Evolutionary conservation across 2,329 filamentous ascomycete species (phyloP).

Genomic region (Paramyrothecium roridum): DNA sequence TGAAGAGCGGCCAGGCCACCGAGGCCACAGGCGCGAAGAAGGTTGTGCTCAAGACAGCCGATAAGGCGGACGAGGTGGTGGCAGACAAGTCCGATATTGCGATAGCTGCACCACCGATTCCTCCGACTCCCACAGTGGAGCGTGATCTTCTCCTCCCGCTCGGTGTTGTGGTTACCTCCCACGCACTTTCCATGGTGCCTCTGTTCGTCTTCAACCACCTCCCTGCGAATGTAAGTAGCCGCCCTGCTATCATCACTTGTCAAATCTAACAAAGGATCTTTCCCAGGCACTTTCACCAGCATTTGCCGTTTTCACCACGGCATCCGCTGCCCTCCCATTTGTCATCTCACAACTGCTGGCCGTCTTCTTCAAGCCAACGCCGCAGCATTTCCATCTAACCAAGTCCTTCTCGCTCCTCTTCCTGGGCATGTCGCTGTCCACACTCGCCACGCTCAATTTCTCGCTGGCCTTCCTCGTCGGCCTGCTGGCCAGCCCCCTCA

Average conservation of each 20-base stretch:
- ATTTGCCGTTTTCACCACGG: slow-evolving; percentile 55
- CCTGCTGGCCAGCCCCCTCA: slow-evolving; percentile 71
- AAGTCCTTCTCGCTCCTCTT: slow-evolving; percentile 92
- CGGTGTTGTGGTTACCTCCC: slow-evolving; percentile 66
- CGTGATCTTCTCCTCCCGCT: slow-evolving; percentile 71
- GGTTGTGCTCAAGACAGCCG: slow-evolving; percentile 9
- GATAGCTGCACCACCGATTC: slow-evolving; percentile 5
- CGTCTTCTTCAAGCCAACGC: slow-evolving; percentile 48
- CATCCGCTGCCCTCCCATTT: slow-evolving; percentile 56
- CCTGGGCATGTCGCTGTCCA: slow-evolving; percentile 86
- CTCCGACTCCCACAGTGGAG: slow-evolving; percentile 38
- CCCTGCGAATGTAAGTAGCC: slow-evolving; percentile 56
- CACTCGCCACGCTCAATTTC: slow-evolving; percentile 94
- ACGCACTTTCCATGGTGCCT: slow-evolving; percentile 76
- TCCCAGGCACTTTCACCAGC: slow-evolving; percentile 53
- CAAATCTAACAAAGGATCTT: background rate
- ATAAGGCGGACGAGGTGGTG: slow-evolving; percentile 6
- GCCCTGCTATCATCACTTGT: background rate
- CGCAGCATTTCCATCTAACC: slow-evolving; percentile 72
- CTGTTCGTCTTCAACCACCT: slow-evolving; percentile 84
- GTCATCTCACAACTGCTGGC: slow-evolving; percentile 54
- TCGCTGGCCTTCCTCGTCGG: slow-evolving; percentile 84
- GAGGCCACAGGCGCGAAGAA: slow-evolving; percentile 10
- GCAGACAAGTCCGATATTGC: slow-evolving; percentile 26
- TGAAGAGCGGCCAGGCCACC: slow-evolving; percentile 69